These are phyloP conservation scores for Sporisorium iseilematis-ciliati DNA, from an alignment of 1,284 basidiomycete genomes.

Conservation along the genomic window DNA sequence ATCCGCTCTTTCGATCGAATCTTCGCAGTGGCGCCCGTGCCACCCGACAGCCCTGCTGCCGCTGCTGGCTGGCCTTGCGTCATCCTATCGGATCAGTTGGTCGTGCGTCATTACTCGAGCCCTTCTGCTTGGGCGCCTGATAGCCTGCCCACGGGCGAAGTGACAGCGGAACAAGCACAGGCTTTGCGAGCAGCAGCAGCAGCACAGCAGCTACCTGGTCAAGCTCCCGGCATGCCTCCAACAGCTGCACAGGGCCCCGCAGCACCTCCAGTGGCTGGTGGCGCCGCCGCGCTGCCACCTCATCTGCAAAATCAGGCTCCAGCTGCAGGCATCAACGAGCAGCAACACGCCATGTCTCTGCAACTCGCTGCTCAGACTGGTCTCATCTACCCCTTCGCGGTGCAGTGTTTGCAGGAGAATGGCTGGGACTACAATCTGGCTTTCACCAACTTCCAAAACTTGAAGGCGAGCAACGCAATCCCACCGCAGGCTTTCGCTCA, in stretches of 20 bases:
- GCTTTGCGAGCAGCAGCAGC: slow-evolving; percentile 19
- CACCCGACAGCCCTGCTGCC: slow-evolving; percentile 84
- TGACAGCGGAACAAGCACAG: slow-evolving; percentile 36
- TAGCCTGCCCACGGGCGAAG: slow-evolving; percentile 52
- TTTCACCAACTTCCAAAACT: slow-evolving; percentile 65
- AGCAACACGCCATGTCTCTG: slow-evolving; percentile 68
- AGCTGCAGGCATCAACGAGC: slow-evolving; percentile 54
- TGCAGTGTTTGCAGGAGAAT: slow-evolving; percentile 70
- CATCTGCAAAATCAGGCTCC: slow-evolving; percentile 54
- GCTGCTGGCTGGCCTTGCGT: slow-evolving; percentile 87
- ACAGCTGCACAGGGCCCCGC: slow-evolving; percentile 7
- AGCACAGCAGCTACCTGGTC: slow-evolving; percentile 11
- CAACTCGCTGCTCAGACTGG: slow-evolving; percentile 68
- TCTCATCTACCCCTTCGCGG: slow-evolving; percentile 69
- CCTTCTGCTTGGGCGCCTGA: slow-evolving; percentile 76
- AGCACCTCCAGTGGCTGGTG: slow-evolving; percentile 8
- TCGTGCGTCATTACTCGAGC: slow-evolving; percentile 84
- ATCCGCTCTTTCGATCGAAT: slow-evolving; percentile 92
- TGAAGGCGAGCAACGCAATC: slow-evolving; percentile 60
- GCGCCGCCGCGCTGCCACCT: slow-evolving; percentile 30
- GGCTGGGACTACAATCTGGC: slow-evolving; percentile 68
- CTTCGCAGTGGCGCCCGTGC: slow-evolving; percentile 85
- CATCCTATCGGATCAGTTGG: slow-evolving; percentile 88
- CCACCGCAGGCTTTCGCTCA: slow-evolving; percentile 56
- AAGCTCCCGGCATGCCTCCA: slow-evolving; percentile 4